These are phyloP conservation scores for Citrus trifoliata DNA, from an alignment of 345 rosid species.

Conservation along the genomic window DNA sequence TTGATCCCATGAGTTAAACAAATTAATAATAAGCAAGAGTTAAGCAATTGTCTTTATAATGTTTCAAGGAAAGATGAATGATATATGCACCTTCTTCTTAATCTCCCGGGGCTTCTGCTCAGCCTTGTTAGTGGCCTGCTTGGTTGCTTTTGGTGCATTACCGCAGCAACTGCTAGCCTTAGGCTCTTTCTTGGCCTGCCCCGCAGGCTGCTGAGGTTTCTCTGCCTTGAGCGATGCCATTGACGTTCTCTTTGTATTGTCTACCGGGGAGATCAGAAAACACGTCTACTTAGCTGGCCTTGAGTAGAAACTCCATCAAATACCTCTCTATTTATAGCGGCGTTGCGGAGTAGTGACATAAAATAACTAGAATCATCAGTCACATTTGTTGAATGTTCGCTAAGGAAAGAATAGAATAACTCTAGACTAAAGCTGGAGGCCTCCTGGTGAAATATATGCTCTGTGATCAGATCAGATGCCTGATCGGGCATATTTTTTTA, in stretches of 20 bases:
- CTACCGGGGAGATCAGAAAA: neutral
- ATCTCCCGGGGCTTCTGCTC: slow-evolving; percentile 44
- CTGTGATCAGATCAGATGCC: slow-evolving; percentile 29
- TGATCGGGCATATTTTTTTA: slow-evolving; percentile 18
- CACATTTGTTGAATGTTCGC: neutral
- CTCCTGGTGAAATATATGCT: slow-evolving; percentile 11
- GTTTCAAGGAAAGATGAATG: neutral
- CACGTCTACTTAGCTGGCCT: slow-evolving; percentile 3
- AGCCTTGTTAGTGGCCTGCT: slow-evolving; percentile 39
- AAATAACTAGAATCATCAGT: slow-evolving; percentile 19
- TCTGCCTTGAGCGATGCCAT: slow-evolving; percentile 58
- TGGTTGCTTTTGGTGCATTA: slow-evolving; percentile 34
- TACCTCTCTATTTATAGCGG: slow-evolving; percentile 26
- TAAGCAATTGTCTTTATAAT: neutral
- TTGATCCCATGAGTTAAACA: neutral
- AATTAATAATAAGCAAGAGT: neutral
- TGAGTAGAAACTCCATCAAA: neutral
- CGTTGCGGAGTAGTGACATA: neutral
- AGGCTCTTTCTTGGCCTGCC: slow-evolving; percentile 39
- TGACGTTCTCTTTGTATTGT: neutral
- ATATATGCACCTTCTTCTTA: slow-evolving; percentile 43
- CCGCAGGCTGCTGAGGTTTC: slow-evolving; percentile 35
- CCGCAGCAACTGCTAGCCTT: slow-evolving; percentile 12
- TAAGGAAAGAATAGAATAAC: slow-evolving; percentile 28
- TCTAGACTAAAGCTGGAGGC: slow-evolving; percentile 8